Evolutionary conservation across 2,329 filamentous ascomycete genomes (phyloP), one percentile per base, ranked within the genome.

Genomic region (Fusarium humuli): DNA sequence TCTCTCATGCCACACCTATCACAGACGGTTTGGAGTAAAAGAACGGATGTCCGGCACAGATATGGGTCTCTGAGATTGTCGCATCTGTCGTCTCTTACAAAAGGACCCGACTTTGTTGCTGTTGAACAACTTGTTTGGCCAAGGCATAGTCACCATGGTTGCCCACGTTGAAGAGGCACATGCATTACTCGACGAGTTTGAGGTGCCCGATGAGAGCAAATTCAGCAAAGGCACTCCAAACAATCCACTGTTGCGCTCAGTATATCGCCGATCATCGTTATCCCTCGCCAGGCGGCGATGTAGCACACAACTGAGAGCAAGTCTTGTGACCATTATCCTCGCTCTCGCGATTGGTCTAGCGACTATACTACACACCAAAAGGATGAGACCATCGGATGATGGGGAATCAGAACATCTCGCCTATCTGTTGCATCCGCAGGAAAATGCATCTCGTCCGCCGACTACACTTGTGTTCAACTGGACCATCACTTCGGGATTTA

Each of bases 121-220:
- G 18, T n/a, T 6, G n/a, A 6, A 5, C 9, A n/a, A 16, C 7
- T 16, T 7, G 2, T 11, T 16, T 27, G 44, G 3, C n/a, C 11
- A 14, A n/a, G n/a, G 8, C 14, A 13, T 34, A 16, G 4, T 41
- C 57, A 54, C 11, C 10, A 64, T 64, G 61, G 58, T 57, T 16
- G 41, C 61, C 40, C 59, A 63, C 18, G 61, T 48, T 49, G 61
- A 64, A 32, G 58, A 64, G 45, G 61, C 58, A 2, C 29, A 64
- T 14, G 61, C 49, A 27, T 10, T 64, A 20, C 42, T 64, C 11
- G 58, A 64, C 13, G 23, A 64, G 16, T 55, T 56, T 44, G 58
- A 63, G 13, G 12, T 47, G 13, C 2, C 6, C 11, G 18, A 8
- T 10, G 48, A 57, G 9, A n/a, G 16, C 5, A 14, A 2, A 7